These are phyloP conservation scores for Phragmites australis DNA, from an alignment of 176 grass and related monocot species.

Conservation along the genomic window DNA sequence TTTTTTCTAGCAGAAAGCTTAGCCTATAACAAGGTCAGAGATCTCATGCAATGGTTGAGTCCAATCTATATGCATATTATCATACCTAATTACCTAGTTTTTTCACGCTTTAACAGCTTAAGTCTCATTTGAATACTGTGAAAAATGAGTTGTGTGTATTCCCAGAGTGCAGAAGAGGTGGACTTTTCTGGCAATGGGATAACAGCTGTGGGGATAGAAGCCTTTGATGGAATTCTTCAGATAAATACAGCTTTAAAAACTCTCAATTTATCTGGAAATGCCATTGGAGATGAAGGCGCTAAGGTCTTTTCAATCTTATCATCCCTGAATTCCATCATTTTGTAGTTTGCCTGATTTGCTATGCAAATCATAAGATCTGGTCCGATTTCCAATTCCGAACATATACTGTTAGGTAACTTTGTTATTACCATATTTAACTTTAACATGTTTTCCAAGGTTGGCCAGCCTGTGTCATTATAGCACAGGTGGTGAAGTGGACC, in stretches of 20 bases:
- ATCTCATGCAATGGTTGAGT: constrained; percentile 17
- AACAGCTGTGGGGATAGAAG: constrained; percentile 80
- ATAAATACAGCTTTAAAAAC: constrained; percentile 81
- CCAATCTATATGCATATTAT: not conserved
- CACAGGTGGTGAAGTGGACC: not conserved
- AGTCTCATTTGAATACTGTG: not conserved
- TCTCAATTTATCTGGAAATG: constrained; percentile 93
- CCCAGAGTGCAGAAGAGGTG: constrained; percentile 88
- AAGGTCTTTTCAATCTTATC: constrained; percentile 71
- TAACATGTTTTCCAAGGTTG: constrained; percentile 16
- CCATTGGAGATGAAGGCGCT: constrained; percentile 97
- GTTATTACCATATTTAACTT: not conserved
- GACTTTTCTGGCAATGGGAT: constrained; percentile 94
- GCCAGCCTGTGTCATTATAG: not conserved
- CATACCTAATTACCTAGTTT: not conserved
- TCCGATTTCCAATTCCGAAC: not conserved
- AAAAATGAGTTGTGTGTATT: constrained; percentile 22
- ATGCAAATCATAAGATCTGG: constrained; percentile 6
- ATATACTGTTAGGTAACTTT: constrained; percentile 19
- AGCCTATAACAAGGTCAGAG: constrained; percentile 84
- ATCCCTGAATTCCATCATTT: constrained; percentile 22
- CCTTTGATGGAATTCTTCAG: constrained; percentile 95
- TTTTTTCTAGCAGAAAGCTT: constrained; percentile 99
- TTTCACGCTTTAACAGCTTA: not conserved
- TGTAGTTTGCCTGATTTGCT: constrained; percentile 11